Conservation (phyloP, 306 rosid genomes). For the Vigna nakashimae region DNA sequence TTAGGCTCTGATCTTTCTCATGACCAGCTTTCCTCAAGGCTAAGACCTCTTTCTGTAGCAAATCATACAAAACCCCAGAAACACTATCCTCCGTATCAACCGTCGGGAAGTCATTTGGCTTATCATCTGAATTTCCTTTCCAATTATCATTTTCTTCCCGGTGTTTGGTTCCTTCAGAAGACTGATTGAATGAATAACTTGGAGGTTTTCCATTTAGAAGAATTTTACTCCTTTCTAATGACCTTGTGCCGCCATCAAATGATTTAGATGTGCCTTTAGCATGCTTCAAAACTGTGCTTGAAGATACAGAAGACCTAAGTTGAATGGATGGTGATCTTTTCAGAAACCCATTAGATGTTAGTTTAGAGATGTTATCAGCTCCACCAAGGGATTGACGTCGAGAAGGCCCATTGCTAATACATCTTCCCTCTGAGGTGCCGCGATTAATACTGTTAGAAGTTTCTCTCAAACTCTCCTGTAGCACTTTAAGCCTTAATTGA, state of each 20-base stretch:
- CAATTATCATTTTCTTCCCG: constrained; percentile 61
- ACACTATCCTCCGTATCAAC: constrained; percentile 78
- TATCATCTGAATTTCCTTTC: constrained; percentile 84
- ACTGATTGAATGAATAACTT: constrained; percentile 73
- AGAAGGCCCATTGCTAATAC: constrained; percentile 86
- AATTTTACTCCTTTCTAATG: constrained; percentile 90
- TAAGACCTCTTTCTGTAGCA: constrained; percentile 95
- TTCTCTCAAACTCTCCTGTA: constrained; percentile 95
- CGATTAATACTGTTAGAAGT: constrained; percentile 71
- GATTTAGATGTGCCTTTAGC: constrained; percentile 99
- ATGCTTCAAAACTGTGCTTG: constrained; percentile 86
- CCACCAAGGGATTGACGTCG: constrained; percentile 98
- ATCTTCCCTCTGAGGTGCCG: constrained; percentile 81
- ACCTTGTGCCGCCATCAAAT: constrained; percentile 97
- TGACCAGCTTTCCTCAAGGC: constrained; percentile 89
- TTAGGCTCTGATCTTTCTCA: constrained; percentile 98
- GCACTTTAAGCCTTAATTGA: constrained; percentile 91
- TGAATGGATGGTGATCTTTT: constrained; percentile 81
- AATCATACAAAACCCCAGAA: constrained; percentile 85
- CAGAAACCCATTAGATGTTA: constrained; percentile 83
- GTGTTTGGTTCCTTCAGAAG: constrained; percentile 78
- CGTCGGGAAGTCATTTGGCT: constrained; percentile 70
- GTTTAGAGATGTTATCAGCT: constrained; percentile 80
- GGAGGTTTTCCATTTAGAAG: constrained; percentile 77
- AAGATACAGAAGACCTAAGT: constrained; percentile 76